phyloP scores from a whole-genome alignment of 306 rosid genomes.

The Lathyrus sativus region DNA sequence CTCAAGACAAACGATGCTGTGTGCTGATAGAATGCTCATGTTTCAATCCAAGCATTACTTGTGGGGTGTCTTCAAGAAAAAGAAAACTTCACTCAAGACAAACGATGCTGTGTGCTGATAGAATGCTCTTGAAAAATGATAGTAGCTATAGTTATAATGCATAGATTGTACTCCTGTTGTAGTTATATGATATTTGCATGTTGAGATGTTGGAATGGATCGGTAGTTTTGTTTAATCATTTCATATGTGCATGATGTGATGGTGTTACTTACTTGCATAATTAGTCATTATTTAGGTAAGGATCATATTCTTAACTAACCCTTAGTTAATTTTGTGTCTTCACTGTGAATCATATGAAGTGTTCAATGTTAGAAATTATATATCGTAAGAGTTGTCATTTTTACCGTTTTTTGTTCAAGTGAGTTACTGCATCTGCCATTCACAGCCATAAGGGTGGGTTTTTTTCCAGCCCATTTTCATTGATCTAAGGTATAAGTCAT shows the following conservation, averaged over 20 bases:
- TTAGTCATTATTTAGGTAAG: constrained; percentile 3
- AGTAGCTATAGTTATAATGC: constrained; percentile 35
- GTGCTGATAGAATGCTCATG: constrained; percentile 35
- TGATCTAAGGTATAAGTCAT: constrained; percentile 90
- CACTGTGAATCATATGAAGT: not conserved
- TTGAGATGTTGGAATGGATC: not conserved
- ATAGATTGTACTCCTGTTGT: not conserved
- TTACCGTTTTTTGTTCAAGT: not conserved
- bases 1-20: constrained; percentile 22
- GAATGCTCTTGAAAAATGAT: constrained; percentile 41
- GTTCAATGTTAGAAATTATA: not conserved
- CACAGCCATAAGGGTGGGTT: constrained; percentile 84
- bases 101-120: constrained; percentile 30
- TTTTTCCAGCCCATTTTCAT: constrained; percentile 94
- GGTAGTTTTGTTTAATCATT: no score
- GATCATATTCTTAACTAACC: not conserved
- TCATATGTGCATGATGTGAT: not conserved
- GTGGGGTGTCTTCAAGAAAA: constrained; percentile 79
- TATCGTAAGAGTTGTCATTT: not conserved
- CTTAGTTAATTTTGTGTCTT: not conserved
- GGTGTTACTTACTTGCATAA: constrained; percentile 1
- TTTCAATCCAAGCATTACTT: constrained; percentile 63
- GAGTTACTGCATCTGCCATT: not conserved
- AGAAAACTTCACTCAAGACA: constrained; percentile 34
- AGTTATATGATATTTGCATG: constrained; percentile 11